These are phyloP conservation scores for Calophaca sinica DNA, from an alignment of 306 rosid genomes.

Conservation along the genomic window DNA sequence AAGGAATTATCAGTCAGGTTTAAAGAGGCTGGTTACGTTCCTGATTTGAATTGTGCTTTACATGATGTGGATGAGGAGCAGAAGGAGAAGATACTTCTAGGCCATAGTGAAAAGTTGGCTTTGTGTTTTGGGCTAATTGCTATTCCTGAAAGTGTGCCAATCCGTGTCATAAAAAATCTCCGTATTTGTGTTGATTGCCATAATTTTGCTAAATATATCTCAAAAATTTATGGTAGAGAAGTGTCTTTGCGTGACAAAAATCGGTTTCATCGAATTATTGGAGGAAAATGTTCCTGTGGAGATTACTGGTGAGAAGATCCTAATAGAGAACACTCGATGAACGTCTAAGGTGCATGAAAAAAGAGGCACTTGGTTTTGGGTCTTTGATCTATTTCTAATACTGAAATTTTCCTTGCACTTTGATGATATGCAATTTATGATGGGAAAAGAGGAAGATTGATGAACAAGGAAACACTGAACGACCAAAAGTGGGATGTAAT, in stretches of 20 bases:
- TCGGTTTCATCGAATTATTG: conserved; percentile 77
- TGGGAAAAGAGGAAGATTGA: neutral
- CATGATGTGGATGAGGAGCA: conserved; percentile 91
- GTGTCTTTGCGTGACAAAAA: conserved; percentile 81
- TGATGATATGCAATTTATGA: conserved; percentile 2
- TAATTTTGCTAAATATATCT: conserved; percentile 79
- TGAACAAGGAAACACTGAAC: conserved; percentile 6
- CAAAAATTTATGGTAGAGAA: conserved; percentile 64
- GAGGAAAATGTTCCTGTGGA: conserved; percentile 83
- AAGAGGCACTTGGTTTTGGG: neutral
- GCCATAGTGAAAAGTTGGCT: conserved; percentile 89
- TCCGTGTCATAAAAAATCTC: conserved; percentile 82
- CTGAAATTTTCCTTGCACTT: conserved; percentile 15
- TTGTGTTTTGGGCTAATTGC: conserved; percentile 80
- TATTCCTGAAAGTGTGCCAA: conserved; percentile 54
- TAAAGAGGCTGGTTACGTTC: conserved; percentile 81
- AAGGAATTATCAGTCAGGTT: conserved; percentile 63
- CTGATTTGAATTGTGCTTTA: conserved; percentile 80
- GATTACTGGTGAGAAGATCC: conserved; percentile 74
- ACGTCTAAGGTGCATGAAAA: neutral
- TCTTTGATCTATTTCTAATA: neutral
- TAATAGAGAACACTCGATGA: conserved; percentile 1
- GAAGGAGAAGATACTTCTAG: conserved; percentile 82
- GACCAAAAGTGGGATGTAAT: conserved; percentile 15
- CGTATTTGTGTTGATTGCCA: conserved; percentile 95